Conservation (phyloP, 1,139 yeast species). For the Candida tetrigidarum region DNA sequence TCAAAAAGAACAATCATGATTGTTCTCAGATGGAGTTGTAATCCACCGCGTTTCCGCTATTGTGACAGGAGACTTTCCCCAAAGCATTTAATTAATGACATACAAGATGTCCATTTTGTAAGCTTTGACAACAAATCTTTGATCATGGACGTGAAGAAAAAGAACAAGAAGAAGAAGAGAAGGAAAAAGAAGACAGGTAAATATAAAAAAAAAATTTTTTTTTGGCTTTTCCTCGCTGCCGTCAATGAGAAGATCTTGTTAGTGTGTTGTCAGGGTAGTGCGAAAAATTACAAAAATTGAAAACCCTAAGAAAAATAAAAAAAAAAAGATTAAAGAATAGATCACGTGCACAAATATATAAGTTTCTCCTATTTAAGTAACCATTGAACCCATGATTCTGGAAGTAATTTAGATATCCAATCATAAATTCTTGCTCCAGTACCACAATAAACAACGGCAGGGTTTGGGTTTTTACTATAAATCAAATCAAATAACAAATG, state of each 20-base stretch:
- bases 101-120: constrained; percentile 50
- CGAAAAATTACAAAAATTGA: background rate
- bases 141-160: constrained; percentile 57
- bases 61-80: constrained; percentile 97
- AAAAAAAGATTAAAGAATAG: background rate
- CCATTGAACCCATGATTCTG: constrained; percentile 37
- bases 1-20: background rate
- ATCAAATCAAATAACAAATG: constrained; percentile 59
- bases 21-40: constrained; percentile 13
- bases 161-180: constrained; percentile 16
- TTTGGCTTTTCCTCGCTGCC: background rate
- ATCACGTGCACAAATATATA: constrained; percentile 8
- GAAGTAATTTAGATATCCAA: constrained; percentile 35
- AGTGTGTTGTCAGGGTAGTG: too few relatives aligned
- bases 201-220: constrained; percentile 10
- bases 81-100: constrained; percentile 51
- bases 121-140: constrained; percentile 89
- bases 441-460: constrained; percentile 51
- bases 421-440: constrained; percentile 53
- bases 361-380: constrained; percentile 18
- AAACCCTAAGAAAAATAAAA: background rate
- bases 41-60: constrained; percentile 62
- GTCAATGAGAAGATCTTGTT: too few relatives aligned
- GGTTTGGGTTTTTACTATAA: constrained; percentile 30
- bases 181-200: background rate